A percentile compares a stretch with the other conserved stretches of the same genome.
Conservation (phyloP, 768 basidiomycete genomes). For the Daedalea quercina region DNA sequence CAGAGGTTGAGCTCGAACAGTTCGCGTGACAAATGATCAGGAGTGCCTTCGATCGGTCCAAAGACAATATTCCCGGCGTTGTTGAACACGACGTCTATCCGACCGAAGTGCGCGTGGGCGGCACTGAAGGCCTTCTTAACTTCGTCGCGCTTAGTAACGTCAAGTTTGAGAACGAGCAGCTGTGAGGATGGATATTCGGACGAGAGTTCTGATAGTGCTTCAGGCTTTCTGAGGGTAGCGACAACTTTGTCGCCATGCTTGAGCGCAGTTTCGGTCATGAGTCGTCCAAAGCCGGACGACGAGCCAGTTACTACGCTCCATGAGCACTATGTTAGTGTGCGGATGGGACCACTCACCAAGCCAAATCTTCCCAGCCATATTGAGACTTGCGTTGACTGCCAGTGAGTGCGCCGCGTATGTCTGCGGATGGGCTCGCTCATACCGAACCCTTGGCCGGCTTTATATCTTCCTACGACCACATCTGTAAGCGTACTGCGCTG, state of each 20-base stretch:
- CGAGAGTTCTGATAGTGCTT: constrained; percentile 23
- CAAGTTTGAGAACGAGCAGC: constrained; percentile 32
- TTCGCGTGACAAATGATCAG: constrained; percentile 22
- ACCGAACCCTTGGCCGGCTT: too few relatives aligned
- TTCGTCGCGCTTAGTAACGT: constrained; percentile 28
- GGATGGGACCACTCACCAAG: background rate
- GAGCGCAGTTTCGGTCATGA: constrained; percentile 28
- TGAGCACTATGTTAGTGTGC: background rate
- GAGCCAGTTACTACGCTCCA: constrained; percentile 31
- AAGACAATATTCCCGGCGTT: constrained; percentile 31
- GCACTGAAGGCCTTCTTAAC: constrained; percentile 29
- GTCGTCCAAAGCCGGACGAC: constrained; percentile 32
- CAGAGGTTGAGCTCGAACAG: constrained; percentile 31
- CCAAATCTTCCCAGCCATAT: background rate
- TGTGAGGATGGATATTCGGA: constrained; percentile 22
- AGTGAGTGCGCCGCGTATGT: too few relatives aligned
- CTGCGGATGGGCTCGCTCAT: too few relatives aligned
- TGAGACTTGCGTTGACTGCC: too few relatives aligned
- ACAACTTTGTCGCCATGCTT: constrained; percentile 32
- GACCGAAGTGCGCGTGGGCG: constrained; percentile 30
- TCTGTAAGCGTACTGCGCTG: too few relatives aligned
- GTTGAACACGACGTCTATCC: constrained; percentile 39
- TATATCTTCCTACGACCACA: too few relatives aligned
- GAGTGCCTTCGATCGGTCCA: constrained; percentile 32
- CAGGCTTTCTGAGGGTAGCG: constrained; percentile 36